These are phyloP conservation scores for Sistotremastrum suecicum DNA, from an alignment of 768 basidiomycete species.

Conservation along the genomic window DNA sequence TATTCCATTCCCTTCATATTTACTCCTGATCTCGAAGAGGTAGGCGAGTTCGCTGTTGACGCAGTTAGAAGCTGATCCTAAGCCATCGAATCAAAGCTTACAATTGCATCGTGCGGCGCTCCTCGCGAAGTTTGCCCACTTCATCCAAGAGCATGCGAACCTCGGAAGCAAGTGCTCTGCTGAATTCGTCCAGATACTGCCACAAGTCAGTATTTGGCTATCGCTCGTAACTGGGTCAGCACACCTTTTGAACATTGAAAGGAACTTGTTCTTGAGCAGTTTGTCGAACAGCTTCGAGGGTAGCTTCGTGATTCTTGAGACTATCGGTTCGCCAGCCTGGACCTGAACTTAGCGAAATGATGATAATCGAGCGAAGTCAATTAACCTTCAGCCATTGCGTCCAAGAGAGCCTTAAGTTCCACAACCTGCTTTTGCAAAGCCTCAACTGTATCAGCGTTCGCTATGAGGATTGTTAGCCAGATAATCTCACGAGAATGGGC, in stretches of 20 bases:
- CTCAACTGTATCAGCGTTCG: constrained; percentile 44
- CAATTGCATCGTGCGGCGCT: constrained; percentile 43
- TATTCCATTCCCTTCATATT: too few relatives aligned
- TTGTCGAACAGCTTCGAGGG: constrained; percentile 48
- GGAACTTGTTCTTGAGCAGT: constrained; percentile 67
- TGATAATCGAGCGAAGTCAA: neutral
- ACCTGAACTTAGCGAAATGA: neutral
- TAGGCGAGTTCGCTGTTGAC: too few relatives aligned
- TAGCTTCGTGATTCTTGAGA: constrained; percentile 49
- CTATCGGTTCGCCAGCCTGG: constrained; percentile 59
- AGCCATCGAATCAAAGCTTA: constrained; percentile 15
- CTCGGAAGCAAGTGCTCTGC: constrained; percentile 46
- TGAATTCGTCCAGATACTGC: constrained; percentile 43
- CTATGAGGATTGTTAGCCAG: constrained; percentile 18
- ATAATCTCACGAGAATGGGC: neutral
- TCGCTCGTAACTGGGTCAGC: neutral
- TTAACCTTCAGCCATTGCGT: constrained; percentile 20
- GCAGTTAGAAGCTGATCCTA: too few relatives aligned
- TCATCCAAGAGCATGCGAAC: constrained; percentile 48
- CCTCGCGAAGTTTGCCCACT: constrained; percentile 46
- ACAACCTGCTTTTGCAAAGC: constrained; percentile 44
- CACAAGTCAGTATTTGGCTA: neutral
- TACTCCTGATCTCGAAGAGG: too few relatives aligned
- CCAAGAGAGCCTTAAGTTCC: constrained; percentile 44
- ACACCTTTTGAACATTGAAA: constrained; percentile 71